Percentiles rank a stretch among this genome's conserved stretches.
phyloP scores from a whole-genome alignment of 768 basidiomycete species.

The Kondoa subrosea region DNA sequence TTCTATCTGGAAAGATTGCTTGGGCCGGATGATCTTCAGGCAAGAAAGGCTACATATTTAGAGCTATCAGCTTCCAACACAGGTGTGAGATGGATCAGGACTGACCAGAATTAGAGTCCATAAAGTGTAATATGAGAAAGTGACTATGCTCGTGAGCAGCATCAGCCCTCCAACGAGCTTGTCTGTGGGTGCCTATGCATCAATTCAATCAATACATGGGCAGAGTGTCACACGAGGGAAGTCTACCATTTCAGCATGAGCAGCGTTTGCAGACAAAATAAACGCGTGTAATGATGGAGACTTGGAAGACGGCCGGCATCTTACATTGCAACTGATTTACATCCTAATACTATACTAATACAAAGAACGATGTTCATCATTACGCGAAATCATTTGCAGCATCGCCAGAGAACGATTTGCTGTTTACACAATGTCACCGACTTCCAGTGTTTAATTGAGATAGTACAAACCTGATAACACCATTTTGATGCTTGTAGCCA shows the following conservation, averaged over 20 bases:
- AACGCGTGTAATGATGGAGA: background rate
- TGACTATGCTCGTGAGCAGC: background rate
- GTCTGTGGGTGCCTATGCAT: background rate
- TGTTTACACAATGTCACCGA: background rate
- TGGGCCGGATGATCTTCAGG: constrained; percentile 57
- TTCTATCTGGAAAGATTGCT: constrained; percentile 61
- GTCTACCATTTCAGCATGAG: background rate
- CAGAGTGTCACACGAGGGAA: no score
- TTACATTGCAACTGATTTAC: background rate
- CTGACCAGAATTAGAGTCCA: constrained; percentile 1
- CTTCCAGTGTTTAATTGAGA: background rate
- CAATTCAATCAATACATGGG: background rate
- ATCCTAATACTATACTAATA: background rate
- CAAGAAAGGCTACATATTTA: constrained; percentile 57
- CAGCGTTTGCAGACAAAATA: background rate
- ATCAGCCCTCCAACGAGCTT: background rate
- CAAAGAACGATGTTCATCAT: background rate
- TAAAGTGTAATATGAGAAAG: constrained; percentile 5
- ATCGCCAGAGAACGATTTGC: background rate
- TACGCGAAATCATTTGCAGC: background rate
- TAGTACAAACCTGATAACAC: constrained; percentile 13
- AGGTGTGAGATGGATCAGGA: background rate
- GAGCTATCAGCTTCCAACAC: constrained; percentile 10
- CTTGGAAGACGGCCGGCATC: background rate
- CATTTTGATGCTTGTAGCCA: constrained; percentile 50